phyloP scores from a whole-genome alignment of 1,139 yeast species.

The Diutina pseudorugosa region DNA sequence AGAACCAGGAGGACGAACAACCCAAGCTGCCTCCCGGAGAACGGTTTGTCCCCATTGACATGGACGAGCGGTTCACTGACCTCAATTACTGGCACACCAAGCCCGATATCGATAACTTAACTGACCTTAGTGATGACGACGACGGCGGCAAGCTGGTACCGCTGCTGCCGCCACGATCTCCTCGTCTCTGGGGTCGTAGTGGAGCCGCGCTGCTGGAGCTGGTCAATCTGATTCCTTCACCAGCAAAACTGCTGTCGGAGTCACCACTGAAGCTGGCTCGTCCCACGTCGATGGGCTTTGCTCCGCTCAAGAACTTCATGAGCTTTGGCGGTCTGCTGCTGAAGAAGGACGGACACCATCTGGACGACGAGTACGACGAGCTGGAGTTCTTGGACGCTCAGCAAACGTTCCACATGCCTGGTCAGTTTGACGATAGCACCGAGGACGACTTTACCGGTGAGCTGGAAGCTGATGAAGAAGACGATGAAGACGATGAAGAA shows the following conservation, averaged over 20 bases:
- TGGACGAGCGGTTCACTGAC: slow-evolving; percentile 66
- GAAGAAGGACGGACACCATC: slow-evolving; percentile 8
- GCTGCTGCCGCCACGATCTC: slow-evolving; percentile 5
- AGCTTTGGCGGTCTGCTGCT: slow-evolving; percentile 15
- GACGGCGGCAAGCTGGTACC: slow-evolving; percentile 5
- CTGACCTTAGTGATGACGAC: slow-evolving; percentile 26
- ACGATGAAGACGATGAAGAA: slow-evolving; percentile 7
- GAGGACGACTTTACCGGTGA: slow-evolving; percentile 4
- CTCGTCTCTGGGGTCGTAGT: slow-evolving; percentile 5
- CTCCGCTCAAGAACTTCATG: slow-evolving; percentile 34
- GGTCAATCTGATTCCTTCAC: slow-evolving; percentile 5
- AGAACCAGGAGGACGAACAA: slow-evolving; percentile 6
- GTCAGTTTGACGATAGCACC: not conserved
- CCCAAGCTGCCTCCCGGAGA: slow-evolving; percentile 8
- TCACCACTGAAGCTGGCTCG: slow-evolving; percentile 12
- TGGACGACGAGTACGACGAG: slow-evolving; percentile 7
- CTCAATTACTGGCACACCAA: slow-evolving; percentile 91
- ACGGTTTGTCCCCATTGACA: slow-evolving; percentile 11
- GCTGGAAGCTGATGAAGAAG: slow-evolving; percentile 5
- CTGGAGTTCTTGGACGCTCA: slow-evolving; percentile 3
- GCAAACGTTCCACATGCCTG: slow-evolving; percentile 5
- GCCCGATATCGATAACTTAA: slow-evolving; percentile 48
- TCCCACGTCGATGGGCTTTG: slow-evolving; percentile 26
- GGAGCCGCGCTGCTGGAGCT: slow-evolving; percentile 8
- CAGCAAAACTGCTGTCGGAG: slow-evolving; percentile 5